Conservation (phyloP, 352 stramenopile species). For the Hyaloperonospora brassicae region DNA sequence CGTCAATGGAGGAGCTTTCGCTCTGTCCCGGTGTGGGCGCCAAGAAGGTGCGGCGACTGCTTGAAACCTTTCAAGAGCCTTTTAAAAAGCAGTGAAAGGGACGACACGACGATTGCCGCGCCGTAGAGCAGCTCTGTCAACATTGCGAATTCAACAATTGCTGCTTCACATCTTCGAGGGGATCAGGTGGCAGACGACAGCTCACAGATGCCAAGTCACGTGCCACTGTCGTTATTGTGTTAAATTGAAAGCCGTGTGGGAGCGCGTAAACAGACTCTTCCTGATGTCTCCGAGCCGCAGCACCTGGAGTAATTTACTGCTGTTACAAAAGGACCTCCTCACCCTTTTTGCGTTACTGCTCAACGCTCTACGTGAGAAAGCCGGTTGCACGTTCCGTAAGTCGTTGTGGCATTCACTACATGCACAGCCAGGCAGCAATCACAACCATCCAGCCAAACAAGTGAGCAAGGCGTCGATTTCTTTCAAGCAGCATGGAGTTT, state of each 20-base stretch:
- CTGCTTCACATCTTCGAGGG: background rate
- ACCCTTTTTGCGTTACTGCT: no score
- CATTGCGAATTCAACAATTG: slow-evolving; percentile 17
- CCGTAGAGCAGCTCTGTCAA: background rate
- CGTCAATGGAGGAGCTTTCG: slow-evolving; percentile 89
- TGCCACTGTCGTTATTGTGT: slow-evolving; percentile 8
- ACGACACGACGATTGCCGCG: background rate
- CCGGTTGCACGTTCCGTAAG: slow-evolving; percentile 15
- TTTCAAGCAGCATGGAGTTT: slow-evolving; percentile 21
- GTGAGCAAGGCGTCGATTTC: slow-evolving; percentile 25
- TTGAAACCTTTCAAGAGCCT: slow-evolving; percentile 91
- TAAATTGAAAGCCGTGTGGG: slow-evolving; percentile 10
- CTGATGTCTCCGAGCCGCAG: background rate
- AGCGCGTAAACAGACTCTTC: background rate
- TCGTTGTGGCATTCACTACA: slow-evolving; percentile 35
- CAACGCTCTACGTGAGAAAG: slow-evolving; percentile 2
- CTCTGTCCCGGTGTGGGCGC: slow-evolving; percentile 90
- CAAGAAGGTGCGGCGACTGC: slow-evolving; percentile 91
- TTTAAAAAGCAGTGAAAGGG: slow-evolving; percentile 66
- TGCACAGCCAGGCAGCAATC: slow-evolving; percentile 10
- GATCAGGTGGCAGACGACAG: no score
- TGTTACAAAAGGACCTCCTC: background rate
- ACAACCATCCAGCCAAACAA: slow-evolving; percentile 18
- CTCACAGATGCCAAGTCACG: no score
- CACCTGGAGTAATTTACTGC: slow-evolving; percentile 18